These are phyloP conservation scores for Sergeia podlipaevii DNA, from an alignment of 208 protist species.

Conservation along the genomic window DNA sequence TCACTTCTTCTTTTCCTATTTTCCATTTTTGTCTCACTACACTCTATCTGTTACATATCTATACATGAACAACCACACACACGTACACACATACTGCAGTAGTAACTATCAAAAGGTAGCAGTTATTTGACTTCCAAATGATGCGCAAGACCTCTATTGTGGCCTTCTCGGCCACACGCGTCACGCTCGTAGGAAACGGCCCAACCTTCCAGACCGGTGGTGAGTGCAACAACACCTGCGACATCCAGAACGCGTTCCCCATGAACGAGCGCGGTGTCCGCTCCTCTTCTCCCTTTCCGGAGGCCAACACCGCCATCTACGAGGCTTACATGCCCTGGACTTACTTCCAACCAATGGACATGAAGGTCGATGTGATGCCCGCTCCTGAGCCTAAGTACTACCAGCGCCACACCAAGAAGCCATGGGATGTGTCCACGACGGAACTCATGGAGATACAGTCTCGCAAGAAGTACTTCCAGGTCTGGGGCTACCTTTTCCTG, in stretches of 20 bases:
- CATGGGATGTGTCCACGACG: conserved; percentile 87
- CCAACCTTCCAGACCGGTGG: conserved; percentile 85
- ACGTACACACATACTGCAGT: conserved; percentile 10
- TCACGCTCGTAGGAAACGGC: conserved; percentile 81
- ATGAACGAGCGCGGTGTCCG: conserved; percentile 84
- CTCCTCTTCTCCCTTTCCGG: conserved; percentile 82
- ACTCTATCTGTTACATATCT: too few species aligned
- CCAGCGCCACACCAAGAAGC: conserved; percentile 82
- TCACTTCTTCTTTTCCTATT: too few species aligned
- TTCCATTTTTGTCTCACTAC: too few species aligned
- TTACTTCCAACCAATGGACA: conserved; percentile 89
- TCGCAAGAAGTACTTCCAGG: conserved; percentile 85
- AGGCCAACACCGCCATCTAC: conserved; percentile 91
- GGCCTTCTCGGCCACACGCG: conserved; percentile 63
- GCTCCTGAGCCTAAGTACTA: conserved; percentile 89
- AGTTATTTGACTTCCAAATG: conserved; percentile 35
- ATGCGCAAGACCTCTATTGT: conserved; percentile 76
- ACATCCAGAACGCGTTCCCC: conserved; percentile 80
- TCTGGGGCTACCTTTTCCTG: conserved; percentile 57
- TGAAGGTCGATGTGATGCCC: conserved; percentile 81
- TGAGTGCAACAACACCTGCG: conserved; percentile 78
- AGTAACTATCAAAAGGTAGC: too few species aligned
- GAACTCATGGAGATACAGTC: conserved; percentile 88
- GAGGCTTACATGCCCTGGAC: conserved; percentile 88
- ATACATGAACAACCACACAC: too few species aligned